These are phyloP conservation scores for Hysterium pulicare DNA, from an alignment of 2,329 filamentous ascomycete species.

Conservation along the genomic window DNA sequence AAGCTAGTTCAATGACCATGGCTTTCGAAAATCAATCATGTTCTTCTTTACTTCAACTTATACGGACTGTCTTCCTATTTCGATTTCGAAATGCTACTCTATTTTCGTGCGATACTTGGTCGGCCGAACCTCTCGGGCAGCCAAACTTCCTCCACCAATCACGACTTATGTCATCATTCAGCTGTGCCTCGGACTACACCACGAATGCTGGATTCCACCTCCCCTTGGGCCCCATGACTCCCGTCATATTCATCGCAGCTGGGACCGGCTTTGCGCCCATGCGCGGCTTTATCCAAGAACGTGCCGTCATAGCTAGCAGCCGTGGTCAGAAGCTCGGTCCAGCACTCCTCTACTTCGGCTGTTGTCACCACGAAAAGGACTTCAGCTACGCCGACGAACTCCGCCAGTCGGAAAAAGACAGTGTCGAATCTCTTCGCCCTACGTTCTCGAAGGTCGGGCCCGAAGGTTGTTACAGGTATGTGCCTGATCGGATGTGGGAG, in stretches of 20 bases:
- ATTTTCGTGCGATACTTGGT: too few relatives aligned
- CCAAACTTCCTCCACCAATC: too few relatives aligned
- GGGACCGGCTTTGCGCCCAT: constrained; percentile 30
- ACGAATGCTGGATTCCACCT: constrained; percentile 38
- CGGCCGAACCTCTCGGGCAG: too few relatives aligned
- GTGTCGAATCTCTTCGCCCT: constrained; percentile 57
- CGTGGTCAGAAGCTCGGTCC: constrained; percentile 47
- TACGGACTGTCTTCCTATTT: too few relatives aligned
- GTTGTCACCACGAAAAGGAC: constrained; percentile 52
- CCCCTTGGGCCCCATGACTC: constrained; percentile 34
- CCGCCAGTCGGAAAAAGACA: constrained; percentile 53
- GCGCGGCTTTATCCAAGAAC: constrained; percentile 32
- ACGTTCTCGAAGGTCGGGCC: constrained; percentile 63
- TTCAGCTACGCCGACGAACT: constrained; percentile 59
- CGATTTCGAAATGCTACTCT: too few relatives aligned
- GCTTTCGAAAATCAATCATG: too few relatives aligned
- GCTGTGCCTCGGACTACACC: too few relatives aligned
- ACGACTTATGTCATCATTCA: too few relatives aligned
- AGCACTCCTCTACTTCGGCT: constrained; percentile 61
- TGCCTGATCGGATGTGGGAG: constrained; percentile 48
- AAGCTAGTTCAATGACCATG: too few relatives aligned
- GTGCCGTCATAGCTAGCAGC: constrained; percentile 18
- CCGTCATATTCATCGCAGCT: constrained; percentile 46
- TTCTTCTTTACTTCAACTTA: too few relatives aligned
- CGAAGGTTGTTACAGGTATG: constrained; percentile 54